Evolutionary conservation across 768 basidiomycete genomes (phyloP), one percentile per base, ranked within the genome.

Genomic region (Xerocomus brunneocitrinus): DNA sequence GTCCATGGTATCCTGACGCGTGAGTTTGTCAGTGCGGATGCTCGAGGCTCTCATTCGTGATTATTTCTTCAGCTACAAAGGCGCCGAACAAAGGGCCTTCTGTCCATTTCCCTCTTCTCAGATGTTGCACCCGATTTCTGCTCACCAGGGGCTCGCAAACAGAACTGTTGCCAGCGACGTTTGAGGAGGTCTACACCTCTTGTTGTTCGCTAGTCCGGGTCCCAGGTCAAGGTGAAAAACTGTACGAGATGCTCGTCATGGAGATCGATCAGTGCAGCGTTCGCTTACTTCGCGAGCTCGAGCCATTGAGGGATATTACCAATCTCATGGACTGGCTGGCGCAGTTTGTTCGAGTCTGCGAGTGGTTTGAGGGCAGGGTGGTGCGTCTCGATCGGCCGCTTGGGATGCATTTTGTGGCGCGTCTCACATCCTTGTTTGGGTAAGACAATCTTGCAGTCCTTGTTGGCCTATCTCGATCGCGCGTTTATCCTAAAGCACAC

Each of bases 391-490:
- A 5, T 40, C 49, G 7, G 7, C 16, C 8, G n/a, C 9, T 55
- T 39, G 49, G 32, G 8, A 32, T 35, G 3, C 13, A 12, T 32
- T 28, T 19, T 32, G 46, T 14, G 49, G 40, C 54, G 52, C 52
- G 50, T 14, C 30, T 48, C 39, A 13, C 50, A 14, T 42, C 5
- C 12, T 55, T 38, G 16, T 9, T 39, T 9, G 34, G 40, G 57
- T 24, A 57, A 89, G 87, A 67, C 71, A 4, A 68, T 89, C 19
- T 62, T 91, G 3, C 70, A 78, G 56, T 84, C 84, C 0, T 68
- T 91, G 25, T 68, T 91, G 48, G 79, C 87, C 3, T 87, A 85
- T 64, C 68, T 92, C 47, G 89, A 93, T 62, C 81, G 86, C 62
- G 75, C 76, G 0, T 90, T 84, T 58, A 75, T 89, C 9, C 61